Evolutionary conservation across 2,329 filamentous ascomycete genomes (phyloP).

Genomic region (Apiospora saccharicola): DNA sequence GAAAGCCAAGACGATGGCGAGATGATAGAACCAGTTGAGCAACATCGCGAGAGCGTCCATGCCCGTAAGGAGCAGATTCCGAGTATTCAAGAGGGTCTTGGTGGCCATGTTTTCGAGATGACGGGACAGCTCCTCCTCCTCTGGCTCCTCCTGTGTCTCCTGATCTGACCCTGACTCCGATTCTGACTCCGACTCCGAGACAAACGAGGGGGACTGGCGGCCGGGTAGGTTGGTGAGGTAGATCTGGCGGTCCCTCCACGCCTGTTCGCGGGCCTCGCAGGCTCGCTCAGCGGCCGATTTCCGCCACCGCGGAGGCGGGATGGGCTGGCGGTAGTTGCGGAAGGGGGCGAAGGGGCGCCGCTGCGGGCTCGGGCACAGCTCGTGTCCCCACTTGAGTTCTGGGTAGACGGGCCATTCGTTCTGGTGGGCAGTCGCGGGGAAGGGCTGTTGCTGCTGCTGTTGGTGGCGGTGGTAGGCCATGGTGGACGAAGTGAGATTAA

Average conservation of each 20-base stretch:
- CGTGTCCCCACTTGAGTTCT: not conserved
- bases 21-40: constrained; percentile 1
- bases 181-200: not conserved
- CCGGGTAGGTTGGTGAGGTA: not conserved
- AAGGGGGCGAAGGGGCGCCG: constrained; percentile 12
- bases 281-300: not conserved
- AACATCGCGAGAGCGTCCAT: not conserved
- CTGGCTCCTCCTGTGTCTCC: not conserved
- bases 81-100: not conserved
- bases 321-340: constrained; percentile 8
- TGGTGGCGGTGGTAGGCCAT: constrained; percentile 6
- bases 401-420: constrained; percentile 22
- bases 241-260: constrained; percentile 9
- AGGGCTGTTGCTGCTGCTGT: constrained; percentile 22
- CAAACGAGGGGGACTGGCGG: not conserved
- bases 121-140: not conserved
- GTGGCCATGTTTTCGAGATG: not conserved
- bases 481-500: not conserved
- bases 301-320: constrained; percentile 7
- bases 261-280: not conserved
- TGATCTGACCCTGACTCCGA: not conserved
- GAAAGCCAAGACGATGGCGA: not conserved
- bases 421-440: not conserved
- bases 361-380: not conserved
- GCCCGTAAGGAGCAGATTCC: not conserved